phyloP scores from a whole-genome alignment of 495 filamentous ascomycete species.

The Talaromyces proteolyticus region DNA sequence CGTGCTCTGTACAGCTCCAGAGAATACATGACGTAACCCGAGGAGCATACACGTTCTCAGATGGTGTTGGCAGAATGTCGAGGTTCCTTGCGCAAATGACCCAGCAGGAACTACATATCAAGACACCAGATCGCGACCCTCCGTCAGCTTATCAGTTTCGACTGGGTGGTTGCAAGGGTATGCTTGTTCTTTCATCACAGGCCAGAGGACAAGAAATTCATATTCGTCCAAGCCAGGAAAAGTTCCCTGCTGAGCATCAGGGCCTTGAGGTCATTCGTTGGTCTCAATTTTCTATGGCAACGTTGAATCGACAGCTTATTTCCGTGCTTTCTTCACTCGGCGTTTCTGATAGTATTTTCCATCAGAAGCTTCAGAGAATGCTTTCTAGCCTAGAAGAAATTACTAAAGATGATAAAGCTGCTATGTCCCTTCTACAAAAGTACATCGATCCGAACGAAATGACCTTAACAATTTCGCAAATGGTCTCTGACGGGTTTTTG shows the following conservation, averaged over 20 bases:
- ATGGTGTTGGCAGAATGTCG: constrained; percentile 93
- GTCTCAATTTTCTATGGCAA: constrained; percentile 66
- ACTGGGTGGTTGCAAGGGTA: constrained; percentile 85
- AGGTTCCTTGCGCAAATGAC: constrained; percentile 65
- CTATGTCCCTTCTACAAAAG: constrained; percentile 58
- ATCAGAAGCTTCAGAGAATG: constrained; percentile 57
- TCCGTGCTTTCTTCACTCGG: constrained; percentile 74
- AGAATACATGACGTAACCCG: constrained; percentile 58
- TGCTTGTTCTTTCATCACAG: constrained; percentile 67
- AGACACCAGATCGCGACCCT: constrained; percentile 30
- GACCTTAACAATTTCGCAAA: constrained; percentile 63
- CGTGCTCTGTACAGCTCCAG: constrained; percentile 29
- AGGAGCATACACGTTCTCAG: constrained; percentile 69
- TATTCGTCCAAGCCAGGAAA: constrained; percentile 78
- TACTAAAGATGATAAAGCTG: constrained; percentile 56
- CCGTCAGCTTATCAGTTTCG: constrained; percentile 91
- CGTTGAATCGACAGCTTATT: constrained; percentile 87
- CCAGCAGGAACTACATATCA: constrained; percentile 54
- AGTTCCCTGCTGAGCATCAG: constrained; percentile 68
- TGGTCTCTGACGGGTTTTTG: constrained; percentile 81
- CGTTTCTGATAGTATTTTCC: constrained; percentile 62
- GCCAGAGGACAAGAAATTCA: constrained; percentile 56
- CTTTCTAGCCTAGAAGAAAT: constrained; percentile 59
- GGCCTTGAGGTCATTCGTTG: constrained; percentile 79
- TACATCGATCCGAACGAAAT: constrained; percentile 84